Base-by-base conservation (phyloP, 768 basidiomycete genomes). In the Suillus clintonianus region DNA sequence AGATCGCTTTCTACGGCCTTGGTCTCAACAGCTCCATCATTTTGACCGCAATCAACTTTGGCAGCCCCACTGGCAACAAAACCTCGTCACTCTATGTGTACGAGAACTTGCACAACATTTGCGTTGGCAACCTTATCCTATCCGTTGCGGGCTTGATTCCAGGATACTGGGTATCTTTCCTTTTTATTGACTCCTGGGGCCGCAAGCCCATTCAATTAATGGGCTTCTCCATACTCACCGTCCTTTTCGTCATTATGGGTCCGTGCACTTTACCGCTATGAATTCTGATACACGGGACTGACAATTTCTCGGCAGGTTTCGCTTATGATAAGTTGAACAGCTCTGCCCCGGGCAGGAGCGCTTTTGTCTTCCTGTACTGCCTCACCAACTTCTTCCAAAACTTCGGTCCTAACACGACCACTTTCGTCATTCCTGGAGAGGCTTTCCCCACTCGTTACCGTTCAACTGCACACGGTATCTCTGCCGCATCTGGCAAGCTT, bases 331-430 rank as follows among this genome's bases (percentile, higher is more conserved):
- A 79, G 68, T 81, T 88, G 59, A 86, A 51, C 58, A 79, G 81
- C 32, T 83, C 81, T 2, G 4, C 67, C 1, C 14, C 73, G 2
- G 74, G 77, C 22, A 80, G 56, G 17, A 85, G 85, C 41, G 91
- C 81, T 3, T 94, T 95, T 74, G 87, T 92, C 58, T 89, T 90
- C 78, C 83, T 92, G 32, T 95, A 94, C 79, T 91, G 91, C 73
- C 80, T 95, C 22, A 84, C 91, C 69, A 90, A 91, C 73, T 93
- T 93, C 80, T 92, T 94, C 89, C 89, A 92, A 80, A 94, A 94
- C 78, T 94, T 93, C 66, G 92, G 91, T 2, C 90, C 89, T 14
- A 92, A 93, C 69, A 84, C 84, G 0, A 94, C 91, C 1, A 93
- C 92, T 0, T 94, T 95, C 74, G 62, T 94, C 62, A 78, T 94